Evolutionary conservation across 352 stramenopile species (phyloP), one percentile per base, ranked within the genome.

Genomic region (Phytopythium litorale): DNA sequence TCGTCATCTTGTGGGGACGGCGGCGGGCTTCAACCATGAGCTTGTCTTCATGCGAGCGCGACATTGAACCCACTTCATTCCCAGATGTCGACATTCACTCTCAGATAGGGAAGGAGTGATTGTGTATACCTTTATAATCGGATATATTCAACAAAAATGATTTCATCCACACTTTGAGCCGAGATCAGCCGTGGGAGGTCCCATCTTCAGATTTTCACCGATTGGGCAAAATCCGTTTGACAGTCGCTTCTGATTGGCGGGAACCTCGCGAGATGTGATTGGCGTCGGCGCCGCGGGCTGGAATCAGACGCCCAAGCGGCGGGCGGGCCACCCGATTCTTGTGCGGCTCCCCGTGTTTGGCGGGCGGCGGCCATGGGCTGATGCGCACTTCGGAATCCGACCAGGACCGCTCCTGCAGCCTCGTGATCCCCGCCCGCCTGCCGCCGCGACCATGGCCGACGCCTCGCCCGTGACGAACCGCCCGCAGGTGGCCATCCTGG

Each of bases 401-500:
- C 28, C 19, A n/a, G n/a, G 19, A 2, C 28, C 28, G 28, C 18
- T 16, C n/a, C 13, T 46, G 43, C 28, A 38, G 33, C 33, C 33
- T 38, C 2, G 28, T 38, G 7, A 38, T 13, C 13, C 28, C 19
- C 38, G 40, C 60, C 65, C 23, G 48, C 23, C 21, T 18, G 12
- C 21, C 25, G 42, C 46, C 66, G 46, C 70, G 68, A 70, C 38
- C 65, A 92, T 92, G 83, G 66, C 73, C 60, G 80, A 91, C 56
- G 54, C 70, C 42, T 90, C 82, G 42, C 83, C 84, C 52, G 86
- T 95, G 75, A 92, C 84, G 46, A 88, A 97, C 74, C 96, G 96
- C 56, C 83, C 94, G 60, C 93, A 99, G 84, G 92, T 99, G 62
- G 96, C 97, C 35, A 99, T 99, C 78, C 85, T 99, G 50, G 98